phyloP scores from a whole-genome alignment of 306 rosid genomes.

The Ormosia emarginata region DNA sequence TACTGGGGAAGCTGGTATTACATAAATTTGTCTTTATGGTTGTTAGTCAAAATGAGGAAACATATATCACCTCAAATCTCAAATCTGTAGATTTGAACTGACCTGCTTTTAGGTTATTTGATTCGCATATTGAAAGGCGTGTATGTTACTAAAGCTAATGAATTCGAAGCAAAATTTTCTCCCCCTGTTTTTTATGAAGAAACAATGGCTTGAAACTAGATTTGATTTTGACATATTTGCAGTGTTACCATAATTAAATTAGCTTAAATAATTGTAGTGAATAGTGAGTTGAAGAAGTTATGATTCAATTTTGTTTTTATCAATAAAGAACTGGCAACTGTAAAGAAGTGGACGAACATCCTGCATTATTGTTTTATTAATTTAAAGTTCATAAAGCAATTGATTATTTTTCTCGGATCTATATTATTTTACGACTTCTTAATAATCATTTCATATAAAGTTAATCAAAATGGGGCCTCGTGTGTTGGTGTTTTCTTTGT shows the following conservation, averaged over 20 bases:
- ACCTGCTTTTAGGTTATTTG: background rate
- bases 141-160: background rate
- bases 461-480: background rate
- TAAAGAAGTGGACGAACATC: conserved; percentile 1
- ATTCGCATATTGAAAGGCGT: background rate
- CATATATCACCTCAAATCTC: background rate
- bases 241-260: background rate
- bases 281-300: background rate
- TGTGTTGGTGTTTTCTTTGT: background rate
- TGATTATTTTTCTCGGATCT: background rate
- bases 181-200: background rate
- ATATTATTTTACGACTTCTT: background rate
- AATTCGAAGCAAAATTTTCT: background rate
- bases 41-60: background rate
- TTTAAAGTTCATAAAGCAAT: background rate
- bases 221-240: background rate
- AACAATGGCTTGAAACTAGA: background rate
- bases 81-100: background rate
- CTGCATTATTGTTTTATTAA: background rate
- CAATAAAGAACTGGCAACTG: background rate
- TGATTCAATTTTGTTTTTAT: background rate
- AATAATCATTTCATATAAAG: conserved; percentile 13
- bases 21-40: background rate
- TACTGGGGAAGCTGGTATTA: background rate
- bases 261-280: background rate